Evolutionary conservation across 2,329 filamentous ascomycete genomes (phyloP).

Genomic region (Fusarium pseudograminearum): DNA sequence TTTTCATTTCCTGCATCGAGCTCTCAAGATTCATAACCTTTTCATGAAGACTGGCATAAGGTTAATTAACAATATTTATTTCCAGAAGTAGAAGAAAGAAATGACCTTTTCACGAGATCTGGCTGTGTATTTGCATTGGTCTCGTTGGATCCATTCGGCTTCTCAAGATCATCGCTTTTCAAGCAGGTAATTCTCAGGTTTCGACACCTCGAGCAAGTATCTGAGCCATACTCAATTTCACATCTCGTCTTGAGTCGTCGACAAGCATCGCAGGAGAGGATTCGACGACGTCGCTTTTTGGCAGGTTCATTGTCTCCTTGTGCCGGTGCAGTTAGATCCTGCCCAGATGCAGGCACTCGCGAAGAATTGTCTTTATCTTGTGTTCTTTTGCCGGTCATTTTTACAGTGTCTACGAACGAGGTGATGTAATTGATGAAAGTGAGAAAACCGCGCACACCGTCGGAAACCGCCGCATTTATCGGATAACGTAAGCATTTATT

Average conservation of each 20-base stretch:
- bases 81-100: background rate
- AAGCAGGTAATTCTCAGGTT: constrained; percentile 30
- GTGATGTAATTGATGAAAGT: background rate
- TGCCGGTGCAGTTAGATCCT: background rate
- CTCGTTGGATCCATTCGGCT: constrained; percentile 3
- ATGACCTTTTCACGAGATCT: constrained; percentile 24
- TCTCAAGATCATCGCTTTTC: constrained; percentile 22
- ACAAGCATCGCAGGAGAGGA: constrained; percentile 38
- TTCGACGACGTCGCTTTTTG: constrained; percentile 34
- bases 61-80: constrained; percentile 4
- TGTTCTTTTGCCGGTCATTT: constrained; percentile 18
- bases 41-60: constrained; percentile 11
- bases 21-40: constrained; percentile 27
- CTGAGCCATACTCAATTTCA: constrained; percentile 26
- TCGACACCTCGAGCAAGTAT: constrained; percentile 33
- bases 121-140: background rate
- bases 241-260: constrained; percentile 40
- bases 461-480: constrained; percentile 9
- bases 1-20: constrained; percentile 24
- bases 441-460: constrained; percentile 23
- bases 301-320: constrained; percentile 10
- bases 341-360: background rate
- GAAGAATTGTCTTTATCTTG: background rate
- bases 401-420: background rate
- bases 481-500: constrained; percentile 11